A percentile compares a stretch with the other conserved stretches of the same genome.
phyloP scores from a whole-genome alignment of 2,329 filamentous ascomycete genomes.

The Phialocephala sp. region DNA sequence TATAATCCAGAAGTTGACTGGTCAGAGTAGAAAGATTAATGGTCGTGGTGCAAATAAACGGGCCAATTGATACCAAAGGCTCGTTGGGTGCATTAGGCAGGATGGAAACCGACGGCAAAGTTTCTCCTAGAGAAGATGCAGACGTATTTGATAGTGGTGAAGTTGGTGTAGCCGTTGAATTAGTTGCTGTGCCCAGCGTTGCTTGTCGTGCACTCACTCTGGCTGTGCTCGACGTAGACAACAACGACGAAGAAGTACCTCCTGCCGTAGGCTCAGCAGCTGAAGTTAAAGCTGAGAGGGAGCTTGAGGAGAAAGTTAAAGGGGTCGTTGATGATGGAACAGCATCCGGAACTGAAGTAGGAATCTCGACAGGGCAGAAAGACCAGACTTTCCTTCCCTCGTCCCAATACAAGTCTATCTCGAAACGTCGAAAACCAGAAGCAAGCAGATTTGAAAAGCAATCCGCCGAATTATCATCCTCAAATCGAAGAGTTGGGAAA shows the following conservation, averaged over 20 bases:
- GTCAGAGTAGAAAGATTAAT: constrained; percentile 57
- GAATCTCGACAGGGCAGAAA: constrained; percentile 64
- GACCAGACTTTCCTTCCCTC: constrained; percentile 57
- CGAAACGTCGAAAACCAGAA: constrained; percentile 61
- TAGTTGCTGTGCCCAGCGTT: background rate
- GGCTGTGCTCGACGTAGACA: background rate
- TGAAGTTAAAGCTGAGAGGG: background rate
- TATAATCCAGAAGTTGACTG: constrained; percentile 56
- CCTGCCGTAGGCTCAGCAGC: constrained; percentile 3
- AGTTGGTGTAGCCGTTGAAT: constrained; percentile 5
- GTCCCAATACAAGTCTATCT: constrained; percentile 70
- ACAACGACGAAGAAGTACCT: constrained; percentile 5
- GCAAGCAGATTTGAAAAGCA: constrained; percentile 69
- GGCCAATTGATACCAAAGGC: constrained; percentile 54
- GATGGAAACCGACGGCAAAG: constrained; percentile 28
- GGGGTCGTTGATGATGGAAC: constrained; percentile 32
- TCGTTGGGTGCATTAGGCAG: constrained; percentile 31
- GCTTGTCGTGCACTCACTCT: background rate
- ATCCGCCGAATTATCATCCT: constrained; percentile 53
- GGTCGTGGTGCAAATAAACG: constrained; percentile 58
- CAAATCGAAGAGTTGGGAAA: constrained; percentile 59
- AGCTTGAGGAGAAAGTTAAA: constrained; percentile 34
- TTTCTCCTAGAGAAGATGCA: constrained; percentile 31
- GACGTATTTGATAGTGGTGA: background rate
- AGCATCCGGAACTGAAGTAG: constrained; percentile 37